Evolutionary conservation across 805 yeast species (phyloP).

Genomic region (Candida namnaoensis): DNA sequence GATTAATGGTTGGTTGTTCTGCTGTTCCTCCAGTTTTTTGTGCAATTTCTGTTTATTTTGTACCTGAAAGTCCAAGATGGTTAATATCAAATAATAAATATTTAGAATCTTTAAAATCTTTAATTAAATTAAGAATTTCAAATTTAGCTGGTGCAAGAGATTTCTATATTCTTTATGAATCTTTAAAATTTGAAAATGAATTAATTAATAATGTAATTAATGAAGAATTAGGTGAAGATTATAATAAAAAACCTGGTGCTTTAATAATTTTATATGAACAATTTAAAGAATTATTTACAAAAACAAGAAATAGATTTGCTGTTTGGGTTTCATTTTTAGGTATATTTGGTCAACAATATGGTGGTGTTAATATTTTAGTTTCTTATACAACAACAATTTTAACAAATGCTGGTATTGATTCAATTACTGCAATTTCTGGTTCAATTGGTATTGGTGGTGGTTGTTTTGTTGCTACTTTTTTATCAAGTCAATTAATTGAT

Average conservation of each 20-base stretch:
- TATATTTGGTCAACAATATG: conserved; percentile 46
- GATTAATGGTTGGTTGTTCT: conserved; percentile 61
- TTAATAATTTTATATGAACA: conserved; percentile 26
- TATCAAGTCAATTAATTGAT: conserved; percentile 40
- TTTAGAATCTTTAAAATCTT: conserved; percentile 39
- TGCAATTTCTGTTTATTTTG: conserved; percentile 40
- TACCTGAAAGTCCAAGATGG: conserved; percentile 71
- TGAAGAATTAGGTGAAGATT: conserved; percentile 9
- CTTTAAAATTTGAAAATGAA: conserved; percentile 38
- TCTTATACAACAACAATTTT: conserved; percentile 42
- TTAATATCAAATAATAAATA: conserved; percentile 44
- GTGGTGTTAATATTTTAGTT: conserved; percentile 45
- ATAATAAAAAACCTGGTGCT: no score
- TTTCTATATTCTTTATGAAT: conserved; percentile 46
- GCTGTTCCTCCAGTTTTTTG: conserved; percentile 49
- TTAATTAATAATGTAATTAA: conserved; percentile 14
- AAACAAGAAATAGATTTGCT: conserved; percentile 41
- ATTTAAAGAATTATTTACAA: conserved; percentile 30
- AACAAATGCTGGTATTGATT: conserved; percentile 32
- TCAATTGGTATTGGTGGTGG: conserved; percentile 43
- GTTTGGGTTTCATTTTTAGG: conserved; percentile 40
- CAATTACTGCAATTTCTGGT: conserved; percentile 35
- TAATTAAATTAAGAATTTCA: conserved; percentile 34
- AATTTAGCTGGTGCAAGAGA: conserved; percentile 57
- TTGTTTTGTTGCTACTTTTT: conserved; percentile 35